Evolutionary conservation across 768 basidiomycete genomes (phyloP).

Genomic region (Candolleomyces eurysporus): DNA sequence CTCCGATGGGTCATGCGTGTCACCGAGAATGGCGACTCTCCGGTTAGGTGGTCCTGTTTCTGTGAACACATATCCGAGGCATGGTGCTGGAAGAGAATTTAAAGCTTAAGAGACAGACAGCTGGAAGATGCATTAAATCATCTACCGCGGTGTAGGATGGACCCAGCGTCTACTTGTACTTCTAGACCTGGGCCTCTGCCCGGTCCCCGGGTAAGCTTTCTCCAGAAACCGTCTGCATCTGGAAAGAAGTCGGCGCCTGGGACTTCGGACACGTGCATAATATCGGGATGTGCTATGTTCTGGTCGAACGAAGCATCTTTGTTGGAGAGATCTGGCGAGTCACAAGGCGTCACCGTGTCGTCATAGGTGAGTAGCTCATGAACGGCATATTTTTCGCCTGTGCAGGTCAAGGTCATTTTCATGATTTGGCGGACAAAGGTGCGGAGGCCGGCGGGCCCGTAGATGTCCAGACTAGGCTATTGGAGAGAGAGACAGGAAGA

Average conservation of each 20-base stretch:
- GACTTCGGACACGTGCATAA: conserved; percentile 63
- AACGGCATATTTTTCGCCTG: conserved; percentile 64
- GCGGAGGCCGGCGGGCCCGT: conserved; percentile 78
- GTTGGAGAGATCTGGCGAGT: conserved; percentile 19
- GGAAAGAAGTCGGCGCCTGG: conserved; percentile 59
- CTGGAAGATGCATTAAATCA: background rate
- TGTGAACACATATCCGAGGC: conserved; percentile 73
- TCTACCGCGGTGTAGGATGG: conserved; percentile 74
- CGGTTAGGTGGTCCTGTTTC: conserved; percentile 51
- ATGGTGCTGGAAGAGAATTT: conserved; percentile 51
- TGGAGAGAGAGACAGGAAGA: conserved; percentile 11
- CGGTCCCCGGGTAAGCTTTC: conserved; percentile 39
- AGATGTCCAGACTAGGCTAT: conserved; percentile 64
- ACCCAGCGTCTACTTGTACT: conserved; percentile 68
- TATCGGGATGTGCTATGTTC: conserved; percentile 25
- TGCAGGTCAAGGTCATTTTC: conserved; percentile 61
- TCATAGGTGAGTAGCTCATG: conserved; percentile 68
- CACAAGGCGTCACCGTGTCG: conserved; percentile 57
- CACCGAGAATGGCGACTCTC: conserved; percentile 75
- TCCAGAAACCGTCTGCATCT: conserved; percentile 64
- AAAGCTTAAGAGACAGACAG: conserved; percentile 1
- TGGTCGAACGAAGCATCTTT: conserved; percentile 9
- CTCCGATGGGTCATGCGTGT: conserved; percentile 64
- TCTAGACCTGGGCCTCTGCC: conserved; percentile 35
- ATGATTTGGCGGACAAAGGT: conserved; percentile 70